These are phyloP conservation scores for Lentinula sp. DNA, from an alignment of 768 basidiomycete species.

Conservation along the genomic window DNA sequence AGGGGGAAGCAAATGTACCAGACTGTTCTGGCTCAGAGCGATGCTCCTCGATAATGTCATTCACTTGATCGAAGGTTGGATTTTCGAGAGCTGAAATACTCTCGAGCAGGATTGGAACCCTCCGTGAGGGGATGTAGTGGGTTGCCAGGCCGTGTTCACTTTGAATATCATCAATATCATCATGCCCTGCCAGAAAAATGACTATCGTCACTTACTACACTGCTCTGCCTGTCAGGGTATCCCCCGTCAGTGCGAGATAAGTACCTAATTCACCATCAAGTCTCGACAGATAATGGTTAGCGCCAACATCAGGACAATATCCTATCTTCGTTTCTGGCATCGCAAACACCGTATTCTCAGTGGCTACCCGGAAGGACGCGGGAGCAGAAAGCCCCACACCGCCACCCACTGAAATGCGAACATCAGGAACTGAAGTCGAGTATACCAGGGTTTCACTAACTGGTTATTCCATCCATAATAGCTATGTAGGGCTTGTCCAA, in stretches of 20 bases:
- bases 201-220: conserved; percentile 63
- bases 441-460: conserved; percentile 41
- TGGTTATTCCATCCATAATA: conserved; percentile 86
- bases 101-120: conserved; percentile 65
- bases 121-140: conserved; percentile 79
- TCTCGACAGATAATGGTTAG: conserved; percentile 81
- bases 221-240: conserved; percentile 66
- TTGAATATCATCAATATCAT: conserved; percentile 11
- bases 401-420: conserved; percentile 71
- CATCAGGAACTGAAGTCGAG: conserved; percentile 3
- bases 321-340: conserved; percentile 98
- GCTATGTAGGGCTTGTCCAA: conserved; percentile 86
- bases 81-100: conserved; percentile 56
- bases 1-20: conserved; percentile 40
- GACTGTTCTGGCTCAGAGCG: conserved; percentile 62
- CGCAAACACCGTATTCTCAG: conserved; percentile 84
- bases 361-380: conserved; percentile 89
- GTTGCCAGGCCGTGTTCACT: conserved; percentile 94
- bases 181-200: not conserved
- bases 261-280: conserved; percentile 90
- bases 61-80: conserved; percentile 30
- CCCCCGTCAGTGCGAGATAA: conserved; percentile 87
- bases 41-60: conserved; percentile 63
- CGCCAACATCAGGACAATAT: conserved; percentile 90
- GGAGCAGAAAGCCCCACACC: conserved; percentile 84